These are phyloP conservation scores for Tardiomyces digboiensis DNA, from an alignment of 1,139 yeast genomes.

Conservation along the genomic window DNA sequence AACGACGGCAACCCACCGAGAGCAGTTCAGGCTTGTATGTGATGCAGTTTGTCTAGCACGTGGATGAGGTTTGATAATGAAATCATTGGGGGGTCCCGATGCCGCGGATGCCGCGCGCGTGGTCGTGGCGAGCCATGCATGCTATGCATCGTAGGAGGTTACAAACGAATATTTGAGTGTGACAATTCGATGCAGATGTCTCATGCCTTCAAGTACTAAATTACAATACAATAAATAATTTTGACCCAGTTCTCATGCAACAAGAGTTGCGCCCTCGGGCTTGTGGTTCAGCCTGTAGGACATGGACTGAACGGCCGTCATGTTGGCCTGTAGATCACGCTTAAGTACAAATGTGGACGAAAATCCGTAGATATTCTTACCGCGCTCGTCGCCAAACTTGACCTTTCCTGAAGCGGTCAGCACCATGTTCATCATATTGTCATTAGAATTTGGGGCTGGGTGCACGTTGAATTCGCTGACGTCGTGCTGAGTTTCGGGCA, in stretches of 20 bases:
- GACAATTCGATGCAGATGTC: too few species aligned
- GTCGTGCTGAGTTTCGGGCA: conserved; percentile 26
- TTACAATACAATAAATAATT: background rate
- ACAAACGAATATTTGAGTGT: too few species aligned
- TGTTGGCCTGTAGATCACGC: conserved; percentile 11
- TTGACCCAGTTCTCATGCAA: background rate
- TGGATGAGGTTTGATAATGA: too few species aligned
- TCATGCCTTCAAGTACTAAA: too few species aligned
- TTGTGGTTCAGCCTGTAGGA: conserved; percentile 25
- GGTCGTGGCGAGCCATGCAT: too few species aligned
- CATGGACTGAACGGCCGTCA: conserved; percentile 20
- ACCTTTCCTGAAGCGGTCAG: conserved; percentile 24
- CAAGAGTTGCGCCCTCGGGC: conserved; percentile 23
- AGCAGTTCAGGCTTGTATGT: too few species aligned
- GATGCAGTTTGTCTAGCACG: too few species aligned
- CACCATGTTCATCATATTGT: conserved; percentile 13
- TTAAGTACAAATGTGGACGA: conserved; percentile 23
- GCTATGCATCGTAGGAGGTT: too few species aligned
- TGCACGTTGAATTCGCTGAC: conserved; percentile 26
- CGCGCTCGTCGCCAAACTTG: conserved; percentile 21
- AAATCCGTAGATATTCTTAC: conserved; percentile 22
- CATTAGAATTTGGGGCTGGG: conserved; percentile 21
- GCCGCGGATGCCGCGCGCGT: too few species aligned
- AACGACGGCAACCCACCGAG: too few species aligned
- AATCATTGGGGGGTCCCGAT: too few species aligned